Evolutionary conservation across 768 basidiomycete genomes (phyloP).

Genomic region (Tylopilus sp.): DNA sequence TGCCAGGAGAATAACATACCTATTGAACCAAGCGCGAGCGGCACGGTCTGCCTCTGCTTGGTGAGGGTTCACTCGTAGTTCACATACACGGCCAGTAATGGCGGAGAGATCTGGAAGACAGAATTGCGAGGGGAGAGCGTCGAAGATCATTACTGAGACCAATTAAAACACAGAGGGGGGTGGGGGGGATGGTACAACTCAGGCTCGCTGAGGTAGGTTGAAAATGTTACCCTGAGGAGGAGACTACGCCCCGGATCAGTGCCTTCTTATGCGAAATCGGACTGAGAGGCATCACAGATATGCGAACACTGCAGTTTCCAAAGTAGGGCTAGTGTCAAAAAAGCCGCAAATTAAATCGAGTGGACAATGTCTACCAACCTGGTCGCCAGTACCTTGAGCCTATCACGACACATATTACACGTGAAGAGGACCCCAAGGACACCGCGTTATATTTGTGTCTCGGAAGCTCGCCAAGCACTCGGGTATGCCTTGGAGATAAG

Average conservation of each 20-base stretch:
- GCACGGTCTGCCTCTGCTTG: conserved; percentile 33
- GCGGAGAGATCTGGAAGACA: conserved; percentile 34
- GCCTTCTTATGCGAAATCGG: conserved; percentile 31
- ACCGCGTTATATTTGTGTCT: conserved; percentile 23
- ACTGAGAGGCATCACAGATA: conserved; percentile 14
- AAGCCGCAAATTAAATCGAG: conserved; percentile 25
- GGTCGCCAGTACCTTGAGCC: conserved; percentile 26
- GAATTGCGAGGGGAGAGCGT: conserved; percentile 35
- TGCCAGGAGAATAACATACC: conserved; percentile 14
- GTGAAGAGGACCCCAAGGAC: conserved; percentile 29
- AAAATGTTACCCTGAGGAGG: conserved; percentile 7
- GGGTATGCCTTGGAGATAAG: conserved; percentile 12
- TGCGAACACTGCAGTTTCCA: conserved; percentile 18
- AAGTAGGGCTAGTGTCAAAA: conserved; percentile 23
- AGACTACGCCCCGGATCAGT: conserved; percentile 1
- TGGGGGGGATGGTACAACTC: conserved; percentile 21
- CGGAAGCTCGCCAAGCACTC: conserved; percentile 20
- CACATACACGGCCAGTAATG: conserved; percentile 35
- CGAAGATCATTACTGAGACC: conserved; percentile 24
- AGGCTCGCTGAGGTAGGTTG: conserved; percentile 25
- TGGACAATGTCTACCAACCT: conserved; percentile 25
- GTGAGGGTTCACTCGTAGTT: conserved; percentile 32
- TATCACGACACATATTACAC: conserved; percentile 32
- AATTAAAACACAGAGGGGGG: conserved; percentile 12
- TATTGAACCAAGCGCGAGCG: conserved; percentile 35